A percentile compares a stretch with the other conserved stretches of the same genome.
These are phyloP conservation scores for Phytophthora agathidicida DNA, from an alignment of 352 stramenopile genomes.

Conservation along the genomic window DNA sequence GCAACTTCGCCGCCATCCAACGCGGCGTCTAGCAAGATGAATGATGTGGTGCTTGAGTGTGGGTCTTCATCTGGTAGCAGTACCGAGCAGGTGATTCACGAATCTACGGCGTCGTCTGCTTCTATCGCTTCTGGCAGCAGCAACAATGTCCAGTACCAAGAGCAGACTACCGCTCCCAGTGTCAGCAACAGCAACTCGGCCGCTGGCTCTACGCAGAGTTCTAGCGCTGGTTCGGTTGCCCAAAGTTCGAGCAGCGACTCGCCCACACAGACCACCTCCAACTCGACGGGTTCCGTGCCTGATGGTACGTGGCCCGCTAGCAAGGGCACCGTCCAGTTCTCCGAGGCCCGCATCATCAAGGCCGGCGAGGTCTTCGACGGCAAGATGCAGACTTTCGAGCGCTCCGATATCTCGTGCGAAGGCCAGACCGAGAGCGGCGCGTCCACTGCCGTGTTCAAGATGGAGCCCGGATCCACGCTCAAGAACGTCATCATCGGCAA, in stretches of 20 bases:
- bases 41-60: constrained; percentile 1
- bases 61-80: constrained; percentile 2
- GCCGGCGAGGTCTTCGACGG: constrained; percentile 33
- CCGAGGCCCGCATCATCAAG: constrained; percentile 31
- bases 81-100: constrained; percentile 1
- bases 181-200: not conserved
- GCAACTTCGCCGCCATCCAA: constrained; percentile 2
- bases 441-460: constrained; percentile 33
- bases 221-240: not conserved
- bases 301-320: constrained; percentile 16
- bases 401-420: constrained; percentile 42
- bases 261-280: not conserved
- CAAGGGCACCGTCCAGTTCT: constrained; percentile 16
- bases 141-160: constrained; percentile 1
- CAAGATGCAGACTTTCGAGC: constrained; percentile 50
- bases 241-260: not conserved
- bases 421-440: constrained; percentile 31
- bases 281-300: not conserved
- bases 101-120: constrained; percentile 2
- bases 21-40: constrained; percentile 7
- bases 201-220: not conserved
- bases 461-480: constrained; percentile 24
- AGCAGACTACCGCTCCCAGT: not conserved
- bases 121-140: not conserved
- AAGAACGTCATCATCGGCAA: constrained; percentile 56